phyloP scores from a whole-genome alignment of 2,329 filamentous ascomycete species.

The Sarocladium strictum region DNA sequence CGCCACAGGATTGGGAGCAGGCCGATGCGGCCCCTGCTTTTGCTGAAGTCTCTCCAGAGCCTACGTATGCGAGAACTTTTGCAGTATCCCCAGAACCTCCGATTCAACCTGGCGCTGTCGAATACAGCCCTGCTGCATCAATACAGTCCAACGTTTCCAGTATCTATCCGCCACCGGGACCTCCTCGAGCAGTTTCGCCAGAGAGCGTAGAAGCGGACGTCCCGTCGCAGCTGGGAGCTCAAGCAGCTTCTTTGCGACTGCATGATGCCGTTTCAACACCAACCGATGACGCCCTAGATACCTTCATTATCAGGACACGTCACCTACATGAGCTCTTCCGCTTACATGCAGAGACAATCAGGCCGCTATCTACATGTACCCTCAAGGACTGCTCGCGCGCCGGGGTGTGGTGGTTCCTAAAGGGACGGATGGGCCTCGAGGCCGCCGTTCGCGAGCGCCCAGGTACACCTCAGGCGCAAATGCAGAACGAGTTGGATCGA shows the following conservation, averaged over 20 bases:
- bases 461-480: slow-evolving; percentile 41
- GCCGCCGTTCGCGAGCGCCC: slow-evolving; percentile 60
- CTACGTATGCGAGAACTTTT: slow-evolving; percentile 9
- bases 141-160: slow-evolving; percentile 27
- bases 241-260: slow-evolving; percentile 31
- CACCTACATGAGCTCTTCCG: slow-evolving; percentile 73
- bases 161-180: slow-evolving; percentile 20
- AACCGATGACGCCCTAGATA: slow-evolving; percentile 60
- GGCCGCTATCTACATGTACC: slow-evolving; percentile 56
- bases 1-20: slow-evolving; percentile 26
- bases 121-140: slow-evolving; percentile 36
- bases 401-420: slow-evolving; percentile 85
- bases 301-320: slow-evolving; percentile 64
- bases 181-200: slow-evolving; percentile 12
- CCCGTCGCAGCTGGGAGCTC: slow-evolving; percentile 18
- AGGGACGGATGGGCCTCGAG: slow-evolving; percentile 72
- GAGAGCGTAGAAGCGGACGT: not conserved
- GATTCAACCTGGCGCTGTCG: slow-evolving; percentile 19
- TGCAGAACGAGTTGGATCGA: slow-evolving; percentile 47
- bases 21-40: slow-evolving; percentile 14
- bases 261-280: slow-evolving; percentile 38
- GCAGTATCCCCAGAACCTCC: slow-evolving; percentile 19
- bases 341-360: slow-evolving; percentile 68
- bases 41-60: slow-evolving; percentile 17
- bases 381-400: slow-evolving; percentile 65